These are phyloP conservation scores for Wallacemonas sp. DNA, from an alignment of 208 protist species.

Conservation along the genomic window DNA sequence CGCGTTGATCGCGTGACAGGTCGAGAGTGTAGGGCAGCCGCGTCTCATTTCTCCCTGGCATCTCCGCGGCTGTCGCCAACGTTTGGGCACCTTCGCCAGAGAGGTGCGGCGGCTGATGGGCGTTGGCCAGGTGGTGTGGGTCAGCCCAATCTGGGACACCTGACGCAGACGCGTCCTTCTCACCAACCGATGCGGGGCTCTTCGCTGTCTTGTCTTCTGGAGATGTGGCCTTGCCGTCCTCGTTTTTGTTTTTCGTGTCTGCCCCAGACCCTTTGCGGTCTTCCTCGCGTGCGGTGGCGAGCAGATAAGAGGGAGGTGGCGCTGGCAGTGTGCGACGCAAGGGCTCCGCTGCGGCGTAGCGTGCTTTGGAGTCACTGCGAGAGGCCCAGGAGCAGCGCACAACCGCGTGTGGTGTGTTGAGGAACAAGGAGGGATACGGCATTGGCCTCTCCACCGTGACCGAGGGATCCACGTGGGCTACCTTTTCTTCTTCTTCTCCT, in stretches of 20 bases:
- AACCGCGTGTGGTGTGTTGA: constrained; percentile 30
- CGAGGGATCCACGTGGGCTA: neutral
- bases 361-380: neutral
- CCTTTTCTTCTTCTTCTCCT: neutral
- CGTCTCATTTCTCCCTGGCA: neutral
- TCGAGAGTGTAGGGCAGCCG: constrained; percentile 13
- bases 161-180: neutral
- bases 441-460: constrained; percentile 20
- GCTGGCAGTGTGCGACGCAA: neutral
- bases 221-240: neutral
- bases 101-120: constrained; percentile 6
- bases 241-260: neutral
- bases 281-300: neutral
- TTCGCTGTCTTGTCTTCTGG: too few species aligned
- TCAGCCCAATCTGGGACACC: neutral
- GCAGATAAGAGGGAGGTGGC: constrained; percentile 3
- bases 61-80: constrained; percentile 12
- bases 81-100: neutral
- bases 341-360: neutral
- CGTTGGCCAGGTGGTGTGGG: neutral
- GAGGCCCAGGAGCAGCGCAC: constrained; percentile 13
- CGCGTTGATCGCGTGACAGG: neutral
- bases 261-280: neutral
- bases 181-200: neutral
- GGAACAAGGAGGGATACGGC: constrained; percentile 59